Evolutionary conservation across 2,329 filamentous ascomycete genomes (phyloP), one percentile per base, ranked within the genome.

Genomic region (Pseudogymnoascus sp.): DNA sequence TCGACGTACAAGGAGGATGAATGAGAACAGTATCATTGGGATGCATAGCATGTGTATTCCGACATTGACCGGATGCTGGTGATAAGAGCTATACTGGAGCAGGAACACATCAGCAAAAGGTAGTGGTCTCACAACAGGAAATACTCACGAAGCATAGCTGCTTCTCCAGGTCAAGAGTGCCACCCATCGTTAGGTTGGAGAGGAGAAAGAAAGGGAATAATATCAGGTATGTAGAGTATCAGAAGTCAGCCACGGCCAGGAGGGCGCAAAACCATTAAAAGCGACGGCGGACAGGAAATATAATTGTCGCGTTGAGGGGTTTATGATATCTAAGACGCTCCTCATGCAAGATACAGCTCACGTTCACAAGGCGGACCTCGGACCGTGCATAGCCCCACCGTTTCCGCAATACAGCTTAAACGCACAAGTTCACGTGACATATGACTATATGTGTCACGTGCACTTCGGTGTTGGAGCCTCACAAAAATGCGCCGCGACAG

Each of bases 1-100:
- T 44, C 62, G 26, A 62, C 86, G 68, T 83, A 93, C 90, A 72
- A 93, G 80, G 64, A 88, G 79, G 71, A 93, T 87, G 40, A 79
- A 83, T 2, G 88, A 87, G 72, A 90, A 81, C 62, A 93, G 77
- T 64, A 95, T 88, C 62, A 89, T 75, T 50, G 90, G 90, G 63
- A 95, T 90, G 73, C 89, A 93, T 64, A 85, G 79, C 78, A 92
- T 88, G 75, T 95, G 90, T 72, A 95, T 93, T 68, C 80, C 81
- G 65, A 93, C 78, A 74, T 95, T 95, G 76, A 89, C 83, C 56
- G 83, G 77, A 76, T 93, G 88, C 72, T 90, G 86, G 76, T 95
- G 90, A 73, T 95, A 93, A 64, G 89, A 84, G 74, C 90, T 90
- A 79, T 95, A 95, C 90, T 95, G 68, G 63, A 68, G 37, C 11